Conservation (phyloP, 345 rosid genomes). For the Luvunga scandens region DNA sequence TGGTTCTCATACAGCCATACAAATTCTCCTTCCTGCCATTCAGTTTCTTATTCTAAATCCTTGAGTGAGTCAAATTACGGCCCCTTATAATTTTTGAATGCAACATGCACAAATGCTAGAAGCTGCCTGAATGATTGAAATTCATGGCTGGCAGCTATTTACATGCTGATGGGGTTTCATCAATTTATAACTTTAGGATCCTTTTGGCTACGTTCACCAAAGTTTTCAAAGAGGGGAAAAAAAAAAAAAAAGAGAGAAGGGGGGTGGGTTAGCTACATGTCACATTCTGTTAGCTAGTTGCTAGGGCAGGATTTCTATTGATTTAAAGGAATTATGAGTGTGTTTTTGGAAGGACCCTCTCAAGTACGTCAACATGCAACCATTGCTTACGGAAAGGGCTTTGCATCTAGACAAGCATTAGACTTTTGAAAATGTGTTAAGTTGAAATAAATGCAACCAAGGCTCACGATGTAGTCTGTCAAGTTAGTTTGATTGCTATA, state of each 20-base stretch:
- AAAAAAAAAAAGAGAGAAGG: too few species aligned
- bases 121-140: background rate
- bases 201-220: background rate
- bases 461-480: background rate
- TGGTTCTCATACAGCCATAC: conserved; percentile 17
- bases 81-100: background rate
- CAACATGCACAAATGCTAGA: background rate
- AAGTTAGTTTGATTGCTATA: background rate
- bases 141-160: background rate
- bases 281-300: too few species aligned
- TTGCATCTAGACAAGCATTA: background rate
- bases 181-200: background rate
- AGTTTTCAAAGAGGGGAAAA: too few species aligned
- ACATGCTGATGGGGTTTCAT: too few species aligned
- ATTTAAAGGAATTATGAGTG: too few species aligned
- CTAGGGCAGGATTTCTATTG: too few species aligned
- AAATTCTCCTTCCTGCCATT: background rate
- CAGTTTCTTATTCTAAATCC: background rate
- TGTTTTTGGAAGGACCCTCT: background rate
- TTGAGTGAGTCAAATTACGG: background rate
- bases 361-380: background rate
- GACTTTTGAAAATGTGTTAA: background rate
- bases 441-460: background rate
- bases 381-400: background rate
- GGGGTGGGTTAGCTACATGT: too few species aligned